Evolutionary conservation across 768 basidiomycete genomes (phyloP), one percentile per base, ranked within the genome.

Genomic region (Coprinellus aureogranulatus): DNA sequence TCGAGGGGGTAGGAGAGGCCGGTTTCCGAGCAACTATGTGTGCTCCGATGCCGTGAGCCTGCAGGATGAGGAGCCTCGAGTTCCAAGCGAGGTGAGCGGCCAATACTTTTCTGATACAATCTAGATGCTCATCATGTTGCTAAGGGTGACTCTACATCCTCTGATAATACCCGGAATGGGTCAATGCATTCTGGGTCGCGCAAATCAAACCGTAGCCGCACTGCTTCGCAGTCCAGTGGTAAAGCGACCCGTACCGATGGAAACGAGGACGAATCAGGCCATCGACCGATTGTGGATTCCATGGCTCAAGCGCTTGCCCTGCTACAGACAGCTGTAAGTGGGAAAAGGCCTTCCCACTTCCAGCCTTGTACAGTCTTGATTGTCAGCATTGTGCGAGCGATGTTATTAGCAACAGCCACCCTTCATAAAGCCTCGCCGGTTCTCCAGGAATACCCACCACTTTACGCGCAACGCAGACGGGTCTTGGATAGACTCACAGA

Each of bases 11-110:
- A 75, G 87, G 59, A 77, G 95, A 64, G 97, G 97, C 12, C 98
- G 97, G 97, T 98, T 98, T 72, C 97, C 97, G 20, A 94, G 92
- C 66, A 99, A 98, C 73, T 98, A 97, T 74, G 90, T 92, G 61
- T 88, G 85, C 62, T 75, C 81, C 16, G 86, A 88, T 62, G 75
- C 81, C 51, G 79, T 78, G 52, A 77, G 83, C 39, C 66, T 87
- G 58, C 80, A 78, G 4, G 83, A 75, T 60, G 86, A 88, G 65
- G 81, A 86, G 57, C 73, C 82, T 22, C 71, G 81, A 53, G 69
- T 66, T 57, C 68, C 72, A 44, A 72, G 73, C 57, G 77, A 79
- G 61, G 77, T 86, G 57, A 66, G 74, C 65, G 39, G 25, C 53
- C 20, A 46, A 30, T 59, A 57, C 66, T n/a, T 4, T 6, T 34